These are phyloP conservation scores for Globisporangium uncinulatum DNA, from an alignment of 352 stramenopile species.

Conservation along the genomic window DNA sequence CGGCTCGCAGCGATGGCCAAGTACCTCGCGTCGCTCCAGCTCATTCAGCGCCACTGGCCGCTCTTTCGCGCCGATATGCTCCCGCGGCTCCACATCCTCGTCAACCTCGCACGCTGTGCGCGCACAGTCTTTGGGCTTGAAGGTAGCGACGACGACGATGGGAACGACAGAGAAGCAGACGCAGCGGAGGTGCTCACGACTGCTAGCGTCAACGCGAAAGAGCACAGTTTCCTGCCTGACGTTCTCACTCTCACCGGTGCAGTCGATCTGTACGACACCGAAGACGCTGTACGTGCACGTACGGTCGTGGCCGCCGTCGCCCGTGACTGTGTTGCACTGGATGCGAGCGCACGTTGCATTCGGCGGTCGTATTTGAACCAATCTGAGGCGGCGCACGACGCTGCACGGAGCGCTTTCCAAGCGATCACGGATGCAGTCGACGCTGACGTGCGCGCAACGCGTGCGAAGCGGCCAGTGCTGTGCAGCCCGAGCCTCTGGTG, in stretches of 20 bases:
- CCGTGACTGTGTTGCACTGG: slow-evolving; percentile 31
- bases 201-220: slow-evolving; percentile 11
- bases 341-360: slow-evolving; percentile 24
- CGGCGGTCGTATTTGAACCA: slow-evolving; percentile 42
- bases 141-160: neutral
- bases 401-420: slow-evolving; percentile 18
- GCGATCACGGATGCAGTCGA: slow-evolving; percentile 9
- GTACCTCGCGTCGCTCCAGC: slow-evolving; percentile 39
- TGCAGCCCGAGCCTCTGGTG: slow-evolving; percentile 43
- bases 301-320: slow-evolving; percentile 16
- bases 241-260: slow-evolving; percentile 24
- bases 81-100: slow-evolving; percentile 57
- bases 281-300: neutral
- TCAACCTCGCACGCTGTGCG: slow-evolving; percentile 47
- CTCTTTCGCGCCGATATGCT: slow-evolving; percentile 65
- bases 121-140: slow-evolving; percentile 11
- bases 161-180: neutral
- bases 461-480: slow-evolving; percentile 16
- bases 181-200: neutral
- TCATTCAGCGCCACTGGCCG: slow-evolving; percentile 52
- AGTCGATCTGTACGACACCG: slow-evolving; percentile 15
- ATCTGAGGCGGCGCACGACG: slow-evolving; percentile 26
- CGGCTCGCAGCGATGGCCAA: slow-evolving; percentile 32
- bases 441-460: slow-evolving; percentile 1
- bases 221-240: slow-evolving; percentile 37